phyloP scores from a whole-genome alignment of 225 moss, liverwort and hornwort species.

The Antitrichia curtipendula region DNA sequence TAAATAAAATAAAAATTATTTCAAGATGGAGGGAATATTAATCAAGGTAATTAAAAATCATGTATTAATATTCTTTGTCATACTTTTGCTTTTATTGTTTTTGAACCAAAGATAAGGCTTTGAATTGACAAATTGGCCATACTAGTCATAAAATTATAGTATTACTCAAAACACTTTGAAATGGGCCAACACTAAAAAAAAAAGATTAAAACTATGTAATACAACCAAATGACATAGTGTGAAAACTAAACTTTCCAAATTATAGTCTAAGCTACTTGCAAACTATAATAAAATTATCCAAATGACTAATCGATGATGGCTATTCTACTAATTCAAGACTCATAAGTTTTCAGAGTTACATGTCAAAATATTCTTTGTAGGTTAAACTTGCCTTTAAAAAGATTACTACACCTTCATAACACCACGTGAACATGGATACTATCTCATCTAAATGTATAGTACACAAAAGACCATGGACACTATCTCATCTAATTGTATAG shows the following conservation, averaged over 20 bases:
- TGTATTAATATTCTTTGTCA: too few species aligned
- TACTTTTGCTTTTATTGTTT: background rate
- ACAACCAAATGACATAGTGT: background rate
- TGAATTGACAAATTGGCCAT: background rate
- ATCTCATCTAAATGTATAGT: accelerated
- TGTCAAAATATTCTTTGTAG: accelerated
- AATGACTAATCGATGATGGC: accelerated
- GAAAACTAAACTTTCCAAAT: background rate
- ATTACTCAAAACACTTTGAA: background rate
- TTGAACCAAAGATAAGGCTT: background rate
- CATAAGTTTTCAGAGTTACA: accelerated
- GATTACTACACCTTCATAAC: background rate
- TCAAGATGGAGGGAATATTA: too few species aligned
- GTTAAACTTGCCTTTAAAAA: background rate
- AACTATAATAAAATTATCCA: background rate
- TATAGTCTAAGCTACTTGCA: accelerated
- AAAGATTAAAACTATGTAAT: background rate
- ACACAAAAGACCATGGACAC: too few species aligned
- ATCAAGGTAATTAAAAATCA: background rate
- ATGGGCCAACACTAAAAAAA: accelerated
- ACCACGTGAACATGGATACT: accelerated
- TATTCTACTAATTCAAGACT: background rate
- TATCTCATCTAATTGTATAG: too few species aligned
- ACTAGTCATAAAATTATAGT: too few species aligned
- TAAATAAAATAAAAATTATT: too few species aligned